These are phyloP conservation scores for Aspergillaceae sp. DNA, from an alignment of 2,329 filamentous ascomycete genomes.

Conservation along the genomic window DNA sequence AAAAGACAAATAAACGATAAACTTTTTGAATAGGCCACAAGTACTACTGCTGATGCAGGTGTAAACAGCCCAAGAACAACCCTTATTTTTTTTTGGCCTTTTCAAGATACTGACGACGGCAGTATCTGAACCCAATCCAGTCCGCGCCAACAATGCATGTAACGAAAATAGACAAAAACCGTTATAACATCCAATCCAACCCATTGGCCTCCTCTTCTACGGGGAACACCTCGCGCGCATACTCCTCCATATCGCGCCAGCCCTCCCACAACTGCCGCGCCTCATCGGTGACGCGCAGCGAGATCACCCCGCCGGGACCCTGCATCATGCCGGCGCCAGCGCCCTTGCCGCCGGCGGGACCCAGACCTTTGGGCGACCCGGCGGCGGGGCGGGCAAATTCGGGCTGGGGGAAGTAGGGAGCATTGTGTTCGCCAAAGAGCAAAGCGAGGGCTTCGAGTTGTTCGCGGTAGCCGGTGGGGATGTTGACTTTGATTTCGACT, in stretches of 20 bases:
- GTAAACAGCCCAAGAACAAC: too few species aligned
- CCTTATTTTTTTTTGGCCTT: too few species aligned
- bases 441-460: constrained; percentile 63
- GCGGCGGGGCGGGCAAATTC: constrained; percentile 40
- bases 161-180: constrained; percentile 4
- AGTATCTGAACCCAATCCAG: constrained; percentile 7
- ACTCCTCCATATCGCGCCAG: constrained; percentile 83
- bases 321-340: constrained; percentile 40
- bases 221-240: constrained; percentile 86
- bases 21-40: too few species aligned
- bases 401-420: constrained; percentile 56
- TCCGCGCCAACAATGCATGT: constrained; percentile 17
- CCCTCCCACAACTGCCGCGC: constrained; percentile 85
- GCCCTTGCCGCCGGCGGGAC: constrained; percentile 31
- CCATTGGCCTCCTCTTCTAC: constrained; percentile 93
- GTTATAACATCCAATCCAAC: constrained; percentile 72
- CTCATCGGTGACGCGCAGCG: constrained; percentile 61
- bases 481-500: constrained; percentile 76
- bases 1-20: too few species aligned
- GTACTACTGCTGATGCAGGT: too few species aligned
- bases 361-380: constrained; percentile 30
- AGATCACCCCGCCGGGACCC: constrained; percentile 48
- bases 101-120: too few species aligned
- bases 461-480: constrained; percentile 79
- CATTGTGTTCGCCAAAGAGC: constrained; percentile 50